Conservation (phyloP, 352 stramenopile species). For the Globisporangium radiosum region DNA sequence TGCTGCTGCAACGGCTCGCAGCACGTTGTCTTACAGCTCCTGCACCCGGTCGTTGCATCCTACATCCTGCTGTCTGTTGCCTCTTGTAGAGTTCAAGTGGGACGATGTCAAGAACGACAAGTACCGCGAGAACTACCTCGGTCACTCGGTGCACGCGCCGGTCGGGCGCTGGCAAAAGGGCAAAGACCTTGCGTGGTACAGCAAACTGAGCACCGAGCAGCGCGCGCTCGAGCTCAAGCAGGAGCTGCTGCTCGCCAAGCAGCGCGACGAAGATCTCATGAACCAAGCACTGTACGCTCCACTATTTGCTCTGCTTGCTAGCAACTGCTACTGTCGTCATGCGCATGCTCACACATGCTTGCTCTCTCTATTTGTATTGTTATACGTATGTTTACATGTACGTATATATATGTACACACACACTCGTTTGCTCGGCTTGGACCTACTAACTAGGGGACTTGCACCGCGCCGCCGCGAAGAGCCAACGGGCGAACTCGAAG, state of each 20-base stretch:
- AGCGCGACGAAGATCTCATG: slow-evolving; percentile 87
- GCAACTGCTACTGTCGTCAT: not conserved
- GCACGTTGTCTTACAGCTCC: too few species aligned
- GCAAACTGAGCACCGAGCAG: slow-evolving; percentile 61
- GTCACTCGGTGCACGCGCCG: slow-evolving; percentile 81
- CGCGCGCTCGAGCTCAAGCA: slow-evolving; percentile 40
- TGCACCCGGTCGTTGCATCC: too few species aligned
- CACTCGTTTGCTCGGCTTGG: too few species aligned
- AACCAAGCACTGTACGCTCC: slow-evolving; percentile 78
- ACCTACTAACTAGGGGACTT: slow-evolving; percentile 36
- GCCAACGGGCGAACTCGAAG: slow-evolving; percentile 46
- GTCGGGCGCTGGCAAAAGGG: slow-evolving; percentile 87
- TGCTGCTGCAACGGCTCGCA: too few species aligned
- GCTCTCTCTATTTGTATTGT: not conserved
- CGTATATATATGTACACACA: too few species aligned
- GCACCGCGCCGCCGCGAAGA: slow-evolving; percentile 43
- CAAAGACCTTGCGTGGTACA: slow-evolving; percentile 89
- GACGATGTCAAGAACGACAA: slow-evolving; percentile 93
- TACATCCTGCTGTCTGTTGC: not conserved
- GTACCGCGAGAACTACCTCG: slow-evolving; percentile 90
- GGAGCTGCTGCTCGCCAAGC: slow-evolving; percentile 68
- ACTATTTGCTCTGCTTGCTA: not conserved
- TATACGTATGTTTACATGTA: not conserved
- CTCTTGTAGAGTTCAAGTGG: slow-evolving; percentile 84
- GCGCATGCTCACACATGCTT: too few species aligned